Percentiles rank a stretch among this genome's conserved stretches.
Conservation (phyloP, 805 yeast species). For the Torulaspora gathmanii region DNA sequence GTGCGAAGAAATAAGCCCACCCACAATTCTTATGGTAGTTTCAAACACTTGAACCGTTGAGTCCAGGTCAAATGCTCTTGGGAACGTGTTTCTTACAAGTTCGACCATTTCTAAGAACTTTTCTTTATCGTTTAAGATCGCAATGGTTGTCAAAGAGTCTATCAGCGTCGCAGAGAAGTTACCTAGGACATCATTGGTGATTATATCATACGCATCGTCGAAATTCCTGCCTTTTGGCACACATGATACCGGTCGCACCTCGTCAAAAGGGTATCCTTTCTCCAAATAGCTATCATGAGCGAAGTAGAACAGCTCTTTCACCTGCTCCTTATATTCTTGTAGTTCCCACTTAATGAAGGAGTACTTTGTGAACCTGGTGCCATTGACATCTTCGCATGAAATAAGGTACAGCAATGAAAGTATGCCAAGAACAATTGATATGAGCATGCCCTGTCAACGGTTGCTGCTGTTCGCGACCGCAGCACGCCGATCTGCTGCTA, state of each 20-base stretch:
- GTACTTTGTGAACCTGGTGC: slow-evolving; percentile 8
- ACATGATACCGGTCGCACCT: slow-evolving; percentile 71
- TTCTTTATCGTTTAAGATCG: slow-evolving; percentile 61
- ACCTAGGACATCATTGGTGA: slow-evolving; percentile 79
- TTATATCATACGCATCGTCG: slow-evolving; percentile 47
- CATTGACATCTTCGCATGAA: background rate
- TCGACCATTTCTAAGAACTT: slow-evolving; percentile 47
- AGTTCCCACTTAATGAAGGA: slow-evolving; percentile 35
- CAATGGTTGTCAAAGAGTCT: slow-evolving; percentile 75
- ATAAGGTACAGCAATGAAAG: background rate
- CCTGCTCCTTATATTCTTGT: slow-evolving; percentile 38
- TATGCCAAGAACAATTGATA: background rate
- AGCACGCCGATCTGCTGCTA: background rate
- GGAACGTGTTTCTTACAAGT: slow-evolving; percentile 37
- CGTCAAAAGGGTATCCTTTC: slow-evolving; percentile 77
- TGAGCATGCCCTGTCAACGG: slow-evolving; percentile 2
- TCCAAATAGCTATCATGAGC: slow-evolving; percentile 68
- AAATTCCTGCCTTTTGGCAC: slow-evolving; percentile 61
- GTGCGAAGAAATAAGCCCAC: slow-evolving; percentile 78
- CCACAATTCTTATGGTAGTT: slow-evolving; percentile 73
- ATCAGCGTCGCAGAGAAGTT: slow-evolving; percentile 73
- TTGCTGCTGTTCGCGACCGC: background rate
- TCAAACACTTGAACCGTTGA: slow-evolving; percentile 86
- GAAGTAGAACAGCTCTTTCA: slow-evolving; percentile 59
- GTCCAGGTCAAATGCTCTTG: slow-evolving; percentile 51